A percentile compares a stretch with the other conserved stretches of the same genome.
These are phyloP conservation scores for Plenodomus tracheiphilus DNA, from an alignment of 2,329 filamentous ascomycete genomes.

Conservation along the genomic window DNA sequence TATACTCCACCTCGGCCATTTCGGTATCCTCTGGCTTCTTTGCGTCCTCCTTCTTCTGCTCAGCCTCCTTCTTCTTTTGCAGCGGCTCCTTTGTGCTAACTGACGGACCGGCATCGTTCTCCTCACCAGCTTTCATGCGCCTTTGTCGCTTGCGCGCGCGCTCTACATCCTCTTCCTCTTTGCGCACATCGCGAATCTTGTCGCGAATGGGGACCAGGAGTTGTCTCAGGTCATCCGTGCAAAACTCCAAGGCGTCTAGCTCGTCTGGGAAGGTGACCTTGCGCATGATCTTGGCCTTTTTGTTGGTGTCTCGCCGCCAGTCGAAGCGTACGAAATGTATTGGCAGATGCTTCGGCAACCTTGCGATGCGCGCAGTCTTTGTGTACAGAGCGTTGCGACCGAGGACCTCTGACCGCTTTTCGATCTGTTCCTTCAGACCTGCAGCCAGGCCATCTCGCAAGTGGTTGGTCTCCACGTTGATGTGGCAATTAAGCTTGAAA, in stretches of 20 bases:
- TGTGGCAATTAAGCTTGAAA: slow-evolving; percentile 95
- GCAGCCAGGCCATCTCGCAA: slow-evolving; percentile 84
- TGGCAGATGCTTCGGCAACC: slow-evolving; percentile 91
- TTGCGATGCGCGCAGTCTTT: slow-evolving; percentile 85
- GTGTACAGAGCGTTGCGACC: slow-evolving; percentile 82
- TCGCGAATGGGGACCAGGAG: slow-evolving; percentile 90
- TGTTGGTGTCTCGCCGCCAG: slow-evolving; percentile 93
- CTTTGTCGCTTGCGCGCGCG: slow-evolving; percentile 91
- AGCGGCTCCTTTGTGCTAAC: slow-evolving; percentile 49
- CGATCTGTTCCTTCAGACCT: slow-evolving; percentile 82
- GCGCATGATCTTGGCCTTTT: slow-evolving; percentile 99
- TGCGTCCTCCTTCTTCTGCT: slow-evolving; percentile 55
- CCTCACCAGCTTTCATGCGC: slow-evolving; percentile 61
- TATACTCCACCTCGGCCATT: slow-evolving; percentile 75
- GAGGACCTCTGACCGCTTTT: slow-evolving; percentile 81
- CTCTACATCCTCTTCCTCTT: slow-evolving; percentile 92
- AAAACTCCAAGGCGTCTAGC: slow-evolving; percentile 91
- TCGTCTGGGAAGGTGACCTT: slow-evolving; percentile 97
- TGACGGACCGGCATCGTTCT: slow-evolving; percentile 51
- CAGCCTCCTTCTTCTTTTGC: slow-evolving; percentile 55
- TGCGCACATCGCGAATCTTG: slow-evolving; percentile 91
- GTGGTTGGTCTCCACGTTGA: slow-evolving; percentile 84
- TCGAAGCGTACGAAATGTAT: slow-evolving; percentile 98
- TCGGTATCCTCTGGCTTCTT: slow-evolving; percentile 63
- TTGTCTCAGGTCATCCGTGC: slow-evolving; percentile 83